Conservation (phyloP, 1,139 yeast genomes). For the Diutina ranongensis region DNA sequence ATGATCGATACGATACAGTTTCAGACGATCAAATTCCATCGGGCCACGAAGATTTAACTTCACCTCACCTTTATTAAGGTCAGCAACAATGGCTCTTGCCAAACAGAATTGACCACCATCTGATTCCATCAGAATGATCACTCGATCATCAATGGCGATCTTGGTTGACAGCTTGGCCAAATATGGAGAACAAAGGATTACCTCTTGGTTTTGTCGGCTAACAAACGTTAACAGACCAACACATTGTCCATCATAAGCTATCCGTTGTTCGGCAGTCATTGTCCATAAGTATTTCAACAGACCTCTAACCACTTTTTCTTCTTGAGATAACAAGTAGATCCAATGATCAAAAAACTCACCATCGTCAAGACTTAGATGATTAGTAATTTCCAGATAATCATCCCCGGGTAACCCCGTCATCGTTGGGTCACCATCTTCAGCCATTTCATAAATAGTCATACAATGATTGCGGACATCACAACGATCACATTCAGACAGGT, state of each 20-base stretch:
- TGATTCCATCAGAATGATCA: not conserved
- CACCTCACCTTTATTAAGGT: not conserved
- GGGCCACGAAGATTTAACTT: not conserved
- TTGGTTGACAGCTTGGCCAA: not conserved
- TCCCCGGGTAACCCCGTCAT: conserved; percentile 36
- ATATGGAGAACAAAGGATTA: not conserved
- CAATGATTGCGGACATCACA: conserved; percentile 58
- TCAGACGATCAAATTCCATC: not conserved
- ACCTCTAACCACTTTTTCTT: conserved; percentile 48
- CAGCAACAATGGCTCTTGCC: not conserved
- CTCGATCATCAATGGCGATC: not conserved
- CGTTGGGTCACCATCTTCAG: conserved; percentile 44
- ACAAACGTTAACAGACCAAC: conserved; percentile 22
- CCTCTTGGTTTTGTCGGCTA: not conserved
- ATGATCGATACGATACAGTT: conserved; percentile 58
- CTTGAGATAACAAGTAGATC: conserved; percentile 64
- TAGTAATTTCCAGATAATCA: conserved; percentile 35
- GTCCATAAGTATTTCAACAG: conserved; percentile 62
- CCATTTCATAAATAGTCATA: conserved; percentile 52
- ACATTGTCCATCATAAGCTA: conserved; percentile 47
- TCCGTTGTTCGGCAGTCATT: conserved; percentile 48
- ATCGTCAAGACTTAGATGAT: conserved; percentile 35
- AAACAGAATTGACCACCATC: not conserved
- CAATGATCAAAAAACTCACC: conserved; percentile 53
- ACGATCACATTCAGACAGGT: conserved; percentile 49